These are phyloP conservation scores for Collybia nuda DNA, from an alignment of 768 basidiomycete genomes.

Conservation along the genomic window DNA sequence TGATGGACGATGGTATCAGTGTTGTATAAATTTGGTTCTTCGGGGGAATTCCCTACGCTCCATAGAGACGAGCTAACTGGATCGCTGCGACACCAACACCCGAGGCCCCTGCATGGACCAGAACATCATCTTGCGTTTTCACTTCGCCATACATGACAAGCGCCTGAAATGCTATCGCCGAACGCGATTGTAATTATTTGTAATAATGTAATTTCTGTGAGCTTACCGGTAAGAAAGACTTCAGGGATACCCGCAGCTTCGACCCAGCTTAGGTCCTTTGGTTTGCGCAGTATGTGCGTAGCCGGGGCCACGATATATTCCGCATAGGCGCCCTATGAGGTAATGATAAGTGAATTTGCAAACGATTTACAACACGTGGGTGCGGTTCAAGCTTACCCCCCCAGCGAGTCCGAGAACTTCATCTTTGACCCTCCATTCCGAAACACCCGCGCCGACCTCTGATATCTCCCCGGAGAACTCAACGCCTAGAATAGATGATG, in stretches of 20 bases:
- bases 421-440: constrained; percentile 60
- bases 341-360: constrained; percentile 9
- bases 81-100: constrained; percentile 89
- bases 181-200: neutral
- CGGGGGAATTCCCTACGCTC: constrained; percentile 55
- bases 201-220: neutral
- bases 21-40: too few relatives aligned
- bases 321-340: constrained; percentile 80
- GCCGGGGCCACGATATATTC: constrained; percentile 74
- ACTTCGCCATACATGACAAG: constrained; percentile 66
- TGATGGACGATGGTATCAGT: neutral
- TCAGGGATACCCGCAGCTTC: constrained; percentile 91
- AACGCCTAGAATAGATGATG: constrained; percentile 76
- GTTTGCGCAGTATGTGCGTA: constrained; percentile 73
- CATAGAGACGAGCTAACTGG: constrained; percentile 75
- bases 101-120: constrained; percentile 90
- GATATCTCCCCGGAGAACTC: constrained; percentile 78
- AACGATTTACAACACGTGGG: neutral
- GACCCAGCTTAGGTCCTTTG: constrained; percentile 70
- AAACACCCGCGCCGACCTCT: constrained; percentile 49
- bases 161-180: constrained; percentile 42
- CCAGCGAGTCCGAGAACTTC: constrained; percentile 79
- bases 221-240: constrained; percentile 78
- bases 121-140: constrained; percentile 68
- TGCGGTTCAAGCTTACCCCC: constrained; percentile 55